Evolutionary conservation across 2,329 filamentous ascomycete species (phyloP).

Genomic region (Zalaria sp.): DNA sequence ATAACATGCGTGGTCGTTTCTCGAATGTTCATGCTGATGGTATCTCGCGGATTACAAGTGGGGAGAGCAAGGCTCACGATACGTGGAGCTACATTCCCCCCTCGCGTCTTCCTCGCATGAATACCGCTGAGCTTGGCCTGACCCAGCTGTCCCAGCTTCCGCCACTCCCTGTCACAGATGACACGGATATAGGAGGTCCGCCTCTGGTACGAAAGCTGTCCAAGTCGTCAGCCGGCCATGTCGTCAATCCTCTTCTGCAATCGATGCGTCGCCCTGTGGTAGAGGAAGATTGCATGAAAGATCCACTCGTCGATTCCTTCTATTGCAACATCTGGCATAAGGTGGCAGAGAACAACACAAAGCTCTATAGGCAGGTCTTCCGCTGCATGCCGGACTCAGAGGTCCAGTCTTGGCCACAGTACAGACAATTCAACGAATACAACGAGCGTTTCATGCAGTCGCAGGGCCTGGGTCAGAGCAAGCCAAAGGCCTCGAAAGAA

Average conservation of each 20-base stretch:
- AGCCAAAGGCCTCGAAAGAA: conserved; percentile 33
- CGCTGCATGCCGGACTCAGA: conserved; percentile 94
- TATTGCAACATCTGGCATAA: conserved; percentile 78
- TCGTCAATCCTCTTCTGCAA: conserved; percentile 36
- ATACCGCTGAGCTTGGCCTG: conserved; percentile 54
- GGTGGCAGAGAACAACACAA: conserved; percentile 87
- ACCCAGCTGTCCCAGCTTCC: conserved; percentile 56
- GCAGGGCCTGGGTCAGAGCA: conserved; percentile 40
- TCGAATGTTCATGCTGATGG: background rate
- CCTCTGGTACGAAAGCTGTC: conserved; percentile 41
- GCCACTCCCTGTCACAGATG: conserved; percentile 54
- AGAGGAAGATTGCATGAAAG: conserved; percentile 84
- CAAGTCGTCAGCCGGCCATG: conserved; percentile 29
- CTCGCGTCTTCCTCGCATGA: conserved; percentile 42
- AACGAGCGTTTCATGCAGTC: conserved; percentile 59
- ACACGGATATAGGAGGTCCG: conserved; percentile 71
- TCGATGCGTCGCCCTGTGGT: conserved; percentile 64
- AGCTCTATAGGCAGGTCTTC: conserved; percentile 85
- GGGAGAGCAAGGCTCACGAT: conserved; percentile 4
- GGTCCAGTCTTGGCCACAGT: conserved; percentile 84
- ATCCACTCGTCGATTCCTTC: conserved; percentile 71
- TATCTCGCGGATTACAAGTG: background rate
- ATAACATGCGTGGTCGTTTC: conserved; percentile 1
- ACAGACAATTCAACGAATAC: conserved; percentile 72
- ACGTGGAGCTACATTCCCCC: conserved; percentile 35